Conservation (phyloP, 192 early-diverging fungal genomes). For the Coemansia sp. region DNA sequence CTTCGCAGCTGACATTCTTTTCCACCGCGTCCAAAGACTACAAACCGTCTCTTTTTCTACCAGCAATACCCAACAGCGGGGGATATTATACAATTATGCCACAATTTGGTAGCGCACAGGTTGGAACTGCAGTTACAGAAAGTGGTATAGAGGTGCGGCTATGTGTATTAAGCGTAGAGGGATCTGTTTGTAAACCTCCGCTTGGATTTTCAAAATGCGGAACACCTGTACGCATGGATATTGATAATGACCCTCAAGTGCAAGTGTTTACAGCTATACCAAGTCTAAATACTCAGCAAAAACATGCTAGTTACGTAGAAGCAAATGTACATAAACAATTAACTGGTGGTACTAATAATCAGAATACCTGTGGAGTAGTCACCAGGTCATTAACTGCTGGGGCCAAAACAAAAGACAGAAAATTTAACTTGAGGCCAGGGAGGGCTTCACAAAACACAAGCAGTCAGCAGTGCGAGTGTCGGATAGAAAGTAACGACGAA, state of each 20-base stretch:
- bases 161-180: slow-evolving; percentile 41
- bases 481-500: background rate
- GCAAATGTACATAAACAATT: background rate
- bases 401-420: background rate
- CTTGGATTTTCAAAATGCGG: slow-evolving; percentile 30
- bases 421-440: background rate
- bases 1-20: slow-evolving; percentile 21
- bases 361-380: background rate
- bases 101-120: slow-evolving; percentile 36
- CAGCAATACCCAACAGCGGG: background rate
- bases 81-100: slow-evolving; percentile 30
- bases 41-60: slow-evolving; percentile 24
- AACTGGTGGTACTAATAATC: background rate
- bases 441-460: background rate
- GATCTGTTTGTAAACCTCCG: slow-evolving; percentile 29
- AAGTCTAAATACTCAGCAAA: background rate
- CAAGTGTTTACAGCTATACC: slow-evolving; percentile 35
- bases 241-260: slow-evolving; percentile 23
- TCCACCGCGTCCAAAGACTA: slow-evolving; percentile 16
- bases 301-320: background rate
- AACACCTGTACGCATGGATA: slow-evolving; percentile 23
- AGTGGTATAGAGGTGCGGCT: slow-evolving; percentile 16
- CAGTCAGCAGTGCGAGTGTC: slow-evolving; percentile 17
- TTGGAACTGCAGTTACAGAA: slow-evolving; percentile 21
- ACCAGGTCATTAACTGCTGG: background rate